These are phyloP conservation scores for Magnolia sinica DNA, from an alignment of 164 flowering plant genomes.

Conservation along the genomic window DNA sequence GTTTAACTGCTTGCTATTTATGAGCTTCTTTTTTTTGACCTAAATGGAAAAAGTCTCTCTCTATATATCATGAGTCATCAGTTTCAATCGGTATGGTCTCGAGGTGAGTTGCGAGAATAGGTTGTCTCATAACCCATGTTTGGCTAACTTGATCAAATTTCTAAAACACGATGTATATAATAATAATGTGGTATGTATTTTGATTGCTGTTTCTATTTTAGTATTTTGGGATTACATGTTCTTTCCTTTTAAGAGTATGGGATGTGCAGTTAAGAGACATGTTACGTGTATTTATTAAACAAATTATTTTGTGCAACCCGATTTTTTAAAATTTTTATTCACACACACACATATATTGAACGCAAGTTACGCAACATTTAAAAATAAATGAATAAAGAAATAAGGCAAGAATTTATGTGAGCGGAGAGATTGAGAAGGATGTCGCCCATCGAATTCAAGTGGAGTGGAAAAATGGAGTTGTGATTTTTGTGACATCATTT, in stretches of 20 bases:
- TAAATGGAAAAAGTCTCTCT: not conserved
- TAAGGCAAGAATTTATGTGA: too few relatives aligned
- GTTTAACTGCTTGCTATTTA: not conserved
- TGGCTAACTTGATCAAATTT: not conserved
- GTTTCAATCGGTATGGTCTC: not conserved
- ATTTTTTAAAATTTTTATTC: too few relatives aligned
- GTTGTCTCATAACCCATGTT: not conserved
- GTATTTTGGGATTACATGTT: not conserved
- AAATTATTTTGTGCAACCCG: too few relatives aligned
- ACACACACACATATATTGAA: too few relatives aligned
- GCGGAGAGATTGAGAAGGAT: too few relatives aligned
- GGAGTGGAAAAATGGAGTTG: too few relatives aligned
- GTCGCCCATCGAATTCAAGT: too few relatives aligned
- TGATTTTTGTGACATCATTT: too few relatives aligned
- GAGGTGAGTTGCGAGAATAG: not conserved
- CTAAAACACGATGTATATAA: not conserved
- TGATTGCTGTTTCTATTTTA: not conserved
- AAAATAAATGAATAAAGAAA: too few relatives aligned
- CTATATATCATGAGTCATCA: not conserved
- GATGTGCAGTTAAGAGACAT: not conserved
- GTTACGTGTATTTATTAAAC: not conserved
- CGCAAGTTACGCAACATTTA: too few relatives aligned
- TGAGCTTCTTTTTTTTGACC: too few relatives aligned
- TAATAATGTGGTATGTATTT: not conserved
- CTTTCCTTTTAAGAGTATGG: not conserved